These are phyloP conservation scores for Aspergillus wentii DNA, from an alignment of 495 filamentous ascomycete genomes.

Conservation along the genomic window DNA sequence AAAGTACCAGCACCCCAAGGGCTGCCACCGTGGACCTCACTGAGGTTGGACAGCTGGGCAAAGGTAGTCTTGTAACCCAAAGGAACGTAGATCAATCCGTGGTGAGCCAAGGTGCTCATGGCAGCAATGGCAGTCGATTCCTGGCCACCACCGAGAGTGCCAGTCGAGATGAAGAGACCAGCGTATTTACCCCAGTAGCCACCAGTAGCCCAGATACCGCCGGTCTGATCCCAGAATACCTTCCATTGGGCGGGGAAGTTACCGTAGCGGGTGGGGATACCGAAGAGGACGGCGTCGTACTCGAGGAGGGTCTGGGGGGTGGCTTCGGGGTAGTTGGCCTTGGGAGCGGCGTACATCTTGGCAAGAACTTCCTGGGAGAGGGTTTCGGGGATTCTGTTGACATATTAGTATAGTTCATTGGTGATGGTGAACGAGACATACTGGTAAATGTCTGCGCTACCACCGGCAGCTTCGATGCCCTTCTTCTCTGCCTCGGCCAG, in stretches of 20 bases:
- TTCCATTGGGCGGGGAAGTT: constrained; percentile 99
- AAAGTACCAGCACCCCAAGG: constrained; percentile 98
- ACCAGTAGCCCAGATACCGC: constrained; percentile 65
- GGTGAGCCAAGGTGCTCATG: constrained; percentile 86
- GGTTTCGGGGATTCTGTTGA: constrained; percentile 72
- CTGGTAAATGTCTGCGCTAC: constrained; percentile 75
- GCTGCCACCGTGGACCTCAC: constrained; percentile 76
- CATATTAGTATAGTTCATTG: no score
- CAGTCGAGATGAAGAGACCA: constrained; percentile 85
- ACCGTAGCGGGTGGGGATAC: constrained; percentile 96
- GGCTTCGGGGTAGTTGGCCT: constrained; percentile 62
- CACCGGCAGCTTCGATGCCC: constrained; percentile 86
- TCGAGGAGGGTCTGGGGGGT: constrained; percentile 60
- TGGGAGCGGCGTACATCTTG: constrained; percentile 86
- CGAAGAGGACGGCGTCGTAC: constrained; percentile 90
- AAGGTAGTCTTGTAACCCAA: constrained; percentile 87
- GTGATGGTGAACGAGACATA: constrained; percentile 35
- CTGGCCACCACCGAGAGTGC: constrained; percentile 81
- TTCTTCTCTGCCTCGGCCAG: constrained; percentile 86
- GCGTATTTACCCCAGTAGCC: constrained; percentile 87
- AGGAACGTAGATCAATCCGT: constrained; percentile 93
- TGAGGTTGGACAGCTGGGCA: constrained; percentile 57
- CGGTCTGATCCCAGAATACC: constrained; percentile 80
- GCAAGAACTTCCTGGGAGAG: constrained; percentile 73
- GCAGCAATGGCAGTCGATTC: constrained; percentile 78